Base-by-base conservation (phyloP, 2,329 filamentous ascomycete genomes). In the Ciborinia camelliae region DNA sequence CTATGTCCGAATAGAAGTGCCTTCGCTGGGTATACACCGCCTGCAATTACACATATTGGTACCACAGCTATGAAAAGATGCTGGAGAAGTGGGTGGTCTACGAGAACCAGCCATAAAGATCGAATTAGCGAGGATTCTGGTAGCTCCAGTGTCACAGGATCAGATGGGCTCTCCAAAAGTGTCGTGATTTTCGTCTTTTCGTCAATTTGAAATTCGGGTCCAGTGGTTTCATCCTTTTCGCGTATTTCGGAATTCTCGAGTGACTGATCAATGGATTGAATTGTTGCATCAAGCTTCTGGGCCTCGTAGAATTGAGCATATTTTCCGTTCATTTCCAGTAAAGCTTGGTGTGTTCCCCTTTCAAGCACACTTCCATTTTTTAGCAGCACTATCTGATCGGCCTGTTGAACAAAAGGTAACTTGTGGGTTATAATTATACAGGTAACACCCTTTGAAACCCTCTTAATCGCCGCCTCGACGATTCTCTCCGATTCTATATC, bases 401-500 rank as follows among this genome's bases (percentile, higher is more conserved):
- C 92, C 68, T 91, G 87, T 76, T 87, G 91, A 79, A 98, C 96
- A 4, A 93, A 97, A 0, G 91, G 96, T 14, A 98, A 81, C 69
- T 93, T 88, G 78, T 98, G 94, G 54, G 94, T 93, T 76, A 98
- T 97, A 4, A 92, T 90, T 70, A 97, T 96, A 2, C 93, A 97
- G 0, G 94, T 98, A 52, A 93, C 86, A 20, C 92, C 92, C 68
- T 88, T 83, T 1, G 92, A 84, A 23, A 93, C 93, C 55, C 84
- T 88, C 71, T 97, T 92, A 10, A 98, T 82, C 20, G 94, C 94
- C 47, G 90, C 90, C 75, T 97, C 93, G 1, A 98, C 93, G 12
- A 95, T 89, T 47, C 90, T 91, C 78, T 98, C 93, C 0, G 91
- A 95, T 74, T 94, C 92, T 37, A 92, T 96, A 73, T 98, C 93